Conservation (phyloP, 306 rosid species). For the cucumber (Cucumis sativus) region Cucumber_9930_V3 NC_026656.2:4806001-4806500, state of each 20-base stretch:
- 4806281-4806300: conserved; percentile 53
- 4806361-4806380: conserved; percentile 75
- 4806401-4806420: conserved; percentile 63
- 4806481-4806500: conserved; percentile 66
- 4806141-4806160: conserved; percentile 68
- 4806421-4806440: conserved; percentile 79
- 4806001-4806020: conserved; percentile 55
- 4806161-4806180: conserved; percentile 46
- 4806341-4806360: conserved; percentile 60
- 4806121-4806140: conserved; percentile 82
- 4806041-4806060: conserved; percentile 70
- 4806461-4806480: conserved; percentile 71
- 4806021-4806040: conserved; percentile 86
- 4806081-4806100: conserved; percentile 79
- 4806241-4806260: conserved; percentile 78
- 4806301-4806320: conserved; percentile 50
- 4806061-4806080: conserved; percentile 61
- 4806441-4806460: conserved; percentile 63
- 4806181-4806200: conserved; percentile 82
- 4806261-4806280: conserved; percentile 41
- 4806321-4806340: conserved; percentile 69
- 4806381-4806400: conserved; percentile 57
- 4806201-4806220: conserved; percentile 73
- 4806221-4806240: conserved; percentile 79
- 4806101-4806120: conserved; percentile 75